Percentiles rank a stretch among this genome's conserved stretches.
Evolutionary conservation across 208 protist genomes (phyloP).

Genomic region (Leishmania mexicana): DNA sequence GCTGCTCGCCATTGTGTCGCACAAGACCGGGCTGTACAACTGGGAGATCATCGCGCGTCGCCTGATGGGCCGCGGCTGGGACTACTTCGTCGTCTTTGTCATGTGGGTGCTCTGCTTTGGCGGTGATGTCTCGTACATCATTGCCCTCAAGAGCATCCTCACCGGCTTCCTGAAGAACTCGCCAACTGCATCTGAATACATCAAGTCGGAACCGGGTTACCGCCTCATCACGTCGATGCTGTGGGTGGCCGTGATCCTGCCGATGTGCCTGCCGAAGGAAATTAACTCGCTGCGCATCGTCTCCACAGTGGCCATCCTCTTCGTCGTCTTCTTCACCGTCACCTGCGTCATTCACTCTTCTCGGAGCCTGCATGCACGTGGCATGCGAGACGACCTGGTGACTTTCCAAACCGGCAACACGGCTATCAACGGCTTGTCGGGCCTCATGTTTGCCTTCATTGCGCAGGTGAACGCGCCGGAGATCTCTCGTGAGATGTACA

Average conservation of each 20-base stretch:
- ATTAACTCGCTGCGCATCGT: slow-evolving; percentile 83
- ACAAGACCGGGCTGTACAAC: slow-evolving; percentile 49
- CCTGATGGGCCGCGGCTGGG: slow-evolving; percentile 35
- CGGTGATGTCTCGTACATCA: slow-evolving; percentile 58
- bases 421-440: slow-evolving; percentile 61
- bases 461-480: slow-evolving; percentile 70
- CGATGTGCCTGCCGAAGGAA: slow-evolving; percentile 62
- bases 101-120: slow-evolving; percentile 71
- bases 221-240: slow-evolving; percentile 54
- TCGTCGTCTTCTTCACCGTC: slow-evolving; percentile 76
- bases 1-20: slow-evolving; percentile 46
- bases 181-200: slow-evolving; percentile 6
- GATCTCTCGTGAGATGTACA: slow-evolving; percentile 67
- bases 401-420: slow-evolving; percentile 54
- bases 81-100: slow-evolving; percentile 36
- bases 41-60: slow-evolving; percentile 56
- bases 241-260: slow-evolving; percentile 39
- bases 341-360: slow-evolving; percentile 57
- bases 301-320: slow-evolving; percentile 63
- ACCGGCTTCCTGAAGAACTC: slow-evolving; percentile 35
- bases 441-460: slow-evolving; percentile 28
- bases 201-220: slow-evolving; percentile 30
- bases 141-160: slow-evolving; percentile 56
- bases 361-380: slow-evolving; percentile 23
- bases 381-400: slow-evolving; percentile 43